A percentile compares a stretch with the other conserved stretches of the same genome.
Evolutionary conservation across 331 rosid genomes (phyloP).

Genomic region (Malus hybrid): DNA sequence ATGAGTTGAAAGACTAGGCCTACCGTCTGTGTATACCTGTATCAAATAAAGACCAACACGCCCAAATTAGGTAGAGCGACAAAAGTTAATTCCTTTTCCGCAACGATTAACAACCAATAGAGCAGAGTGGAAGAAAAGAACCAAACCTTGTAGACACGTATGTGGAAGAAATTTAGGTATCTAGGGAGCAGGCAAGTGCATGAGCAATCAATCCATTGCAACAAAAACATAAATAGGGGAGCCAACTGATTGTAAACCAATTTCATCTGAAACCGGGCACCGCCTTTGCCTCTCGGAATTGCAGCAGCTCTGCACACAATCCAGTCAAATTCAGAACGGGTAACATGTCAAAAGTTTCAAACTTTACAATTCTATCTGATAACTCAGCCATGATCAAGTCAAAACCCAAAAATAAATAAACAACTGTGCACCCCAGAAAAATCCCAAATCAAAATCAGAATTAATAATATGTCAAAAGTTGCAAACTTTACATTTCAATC

Average conservation of each 20-base stretch:
- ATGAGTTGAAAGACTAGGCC: slow-evolving; percentile 47
- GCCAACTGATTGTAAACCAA: slow-evolving; percentile 87
- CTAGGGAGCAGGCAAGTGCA: slow-evolving; percentile 73
- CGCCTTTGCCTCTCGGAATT: slow-evolving; percentile 82
- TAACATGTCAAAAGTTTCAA: neutral
- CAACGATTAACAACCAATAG: neutral
- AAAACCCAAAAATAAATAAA: neutral
- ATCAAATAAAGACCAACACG: slow-evolving; percentile 2
- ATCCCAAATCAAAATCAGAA: slow-evolving; percentile 28
- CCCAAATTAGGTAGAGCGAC: neutral
- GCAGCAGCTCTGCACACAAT: slow-evolving; percentile 72
- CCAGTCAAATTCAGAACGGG: slow-evolving; percentile 23
- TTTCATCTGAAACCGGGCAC: slow-evolving; percentile 75
- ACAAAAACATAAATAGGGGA: slow-evolving; percentile 67
- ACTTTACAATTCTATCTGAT: neutral
- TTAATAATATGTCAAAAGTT: neutral
- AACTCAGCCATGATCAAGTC: neutral
- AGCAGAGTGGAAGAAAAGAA: neutral
- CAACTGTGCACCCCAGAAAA: neutral
- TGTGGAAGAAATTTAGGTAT: slow-evolving; percentile 74
- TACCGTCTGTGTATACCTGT: slow-evolving; percentile 78
- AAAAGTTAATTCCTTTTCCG: slow-evolving; percentile 7
- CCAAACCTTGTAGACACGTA: slow-evolving; percentile 77
- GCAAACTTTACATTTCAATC: slow-evolving; percentile 6
- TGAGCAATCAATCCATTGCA: slow-evolving; percentile 94